These are phyloP conservation scores for Ascomycota sp. DNA, from an alignment of 2,329 filamentous ascomycete species.

Conservation along the genomic window DNA sequence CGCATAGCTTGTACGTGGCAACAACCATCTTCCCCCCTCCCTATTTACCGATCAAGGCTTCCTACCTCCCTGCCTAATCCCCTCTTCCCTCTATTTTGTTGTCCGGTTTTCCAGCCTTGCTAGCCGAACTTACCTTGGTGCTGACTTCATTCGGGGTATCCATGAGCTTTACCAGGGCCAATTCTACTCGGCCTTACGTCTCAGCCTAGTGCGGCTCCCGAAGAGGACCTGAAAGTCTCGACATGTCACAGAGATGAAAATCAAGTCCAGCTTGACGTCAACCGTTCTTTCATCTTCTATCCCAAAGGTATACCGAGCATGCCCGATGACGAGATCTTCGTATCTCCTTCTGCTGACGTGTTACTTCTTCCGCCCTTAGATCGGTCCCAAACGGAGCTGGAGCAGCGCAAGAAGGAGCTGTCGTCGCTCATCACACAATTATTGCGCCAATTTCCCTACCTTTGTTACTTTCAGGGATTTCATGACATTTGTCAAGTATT, in stretches of 20 bases:
- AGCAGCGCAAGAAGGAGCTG: slow-evolving; percentile 50
- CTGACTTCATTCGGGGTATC: too few species aligned
- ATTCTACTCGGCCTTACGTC: slow-evolving; percentile 25
- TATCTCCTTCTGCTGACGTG: not conserved
- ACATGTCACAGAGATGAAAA: slow-evolving; percentile 67
- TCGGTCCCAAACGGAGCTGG: slow-evolving; percentile 44
- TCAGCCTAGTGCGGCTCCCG: not conserved
- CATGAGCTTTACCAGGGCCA: slow-evolving; percentile 28
- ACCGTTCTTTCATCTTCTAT: slow-evolving; percentile 95
- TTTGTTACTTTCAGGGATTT: slow-evolving; percentile 95
- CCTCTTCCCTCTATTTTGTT: not conserved
- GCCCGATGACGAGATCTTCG: not conserved
- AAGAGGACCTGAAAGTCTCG: slow-evolving; percentile 33
- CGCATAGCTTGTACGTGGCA: slow-evolving; percentile 52
- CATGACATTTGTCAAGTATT: slow-evolving; percentile 96
- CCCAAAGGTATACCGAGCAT: slow-evolving; percentile 37
- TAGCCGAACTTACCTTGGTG: too few species aligned
- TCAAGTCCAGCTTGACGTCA: slow-evolving; percentile 78
- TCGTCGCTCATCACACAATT: slow-evolving; percentile 60
- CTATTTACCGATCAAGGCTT: not conserved
- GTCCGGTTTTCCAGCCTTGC: too few species aligned
- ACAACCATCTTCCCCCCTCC: too few species aligned
- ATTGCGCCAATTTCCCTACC: slow-evolving; percentile 56
- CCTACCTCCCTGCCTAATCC: not conserved
- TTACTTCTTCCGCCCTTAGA: slow-evolving; percentile 20